phyloP scores from a whole-genome alignment of 2,329 filamentous ascomycete species.

The Diplocarpon rosae region DNA sequence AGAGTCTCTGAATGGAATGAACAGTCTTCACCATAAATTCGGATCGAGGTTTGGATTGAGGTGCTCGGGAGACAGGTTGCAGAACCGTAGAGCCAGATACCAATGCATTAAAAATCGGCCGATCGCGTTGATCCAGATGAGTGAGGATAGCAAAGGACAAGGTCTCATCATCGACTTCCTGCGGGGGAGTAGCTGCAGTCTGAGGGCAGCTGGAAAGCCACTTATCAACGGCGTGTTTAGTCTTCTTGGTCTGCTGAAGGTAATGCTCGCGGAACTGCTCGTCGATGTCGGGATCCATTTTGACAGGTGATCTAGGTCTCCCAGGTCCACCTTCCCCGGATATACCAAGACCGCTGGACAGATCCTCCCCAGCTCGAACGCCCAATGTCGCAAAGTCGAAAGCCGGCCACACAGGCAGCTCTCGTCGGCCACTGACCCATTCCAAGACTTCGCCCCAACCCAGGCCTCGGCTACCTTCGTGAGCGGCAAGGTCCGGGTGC shows the following conservation, averaged over 20 bases:
- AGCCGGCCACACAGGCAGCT: constrained; percentile 80
- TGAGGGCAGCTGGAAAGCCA: constrained; percentile 80
- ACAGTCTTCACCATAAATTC: constrained; percentile 67
- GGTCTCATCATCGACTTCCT: constrained; percentile 90
- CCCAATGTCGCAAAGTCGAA: constrained; percentile 61
- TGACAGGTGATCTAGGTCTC: constrained; percentile 49
- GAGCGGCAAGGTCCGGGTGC: constrained; percentile 36
- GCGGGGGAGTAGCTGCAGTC: constrained; percentile 57
- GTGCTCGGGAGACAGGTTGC: constrained; percentile 48
- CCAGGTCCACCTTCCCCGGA: constrained; percentile 46
- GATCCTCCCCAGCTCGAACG: constrained; percentile 47
- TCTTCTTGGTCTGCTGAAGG: constrained; percentile 83
- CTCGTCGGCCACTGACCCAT: constrained; percentile 77
- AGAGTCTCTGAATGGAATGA: constrained; percentile 72
- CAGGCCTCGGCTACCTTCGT: constrained; percentile 51
- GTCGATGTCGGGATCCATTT: constrained; percentile 87
- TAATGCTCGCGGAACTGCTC: constrained; percentile 92
- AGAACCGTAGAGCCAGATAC: constrained; percentile 47
- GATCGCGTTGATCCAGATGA: constrained; percentile 63
- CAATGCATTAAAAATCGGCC: constrained; percentile 73
- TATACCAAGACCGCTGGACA: constrained; percentile 40
- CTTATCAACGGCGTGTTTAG: constrained; percentile 77
- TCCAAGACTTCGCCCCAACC: constrained; percentile 96
- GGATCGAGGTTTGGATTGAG: constrained; percentile 61
- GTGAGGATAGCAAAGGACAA: constrained; percentile 89